phyloP scores from a whole-genome alignment of 148 eudicot species.

The Salicornia ramosissima region DNA sequence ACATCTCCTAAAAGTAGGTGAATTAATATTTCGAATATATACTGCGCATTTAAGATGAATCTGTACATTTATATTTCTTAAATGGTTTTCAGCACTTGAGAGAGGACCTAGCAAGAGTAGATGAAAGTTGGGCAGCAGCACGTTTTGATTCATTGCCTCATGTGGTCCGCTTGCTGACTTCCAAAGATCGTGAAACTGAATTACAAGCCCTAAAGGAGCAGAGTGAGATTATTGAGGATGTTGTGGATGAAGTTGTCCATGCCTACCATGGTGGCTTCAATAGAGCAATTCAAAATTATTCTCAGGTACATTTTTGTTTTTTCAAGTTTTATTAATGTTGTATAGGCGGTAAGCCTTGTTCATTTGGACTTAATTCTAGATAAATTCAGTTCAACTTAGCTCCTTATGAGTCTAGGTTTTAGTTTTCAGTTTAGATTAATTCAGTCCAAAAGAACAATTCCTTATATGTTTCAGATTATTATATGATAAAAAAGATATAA shows the following conservation, averaged over 20 bases:
- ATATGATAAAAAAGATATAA: too few species aligned
- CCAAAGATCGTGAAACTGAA: constrained; percentile 86
- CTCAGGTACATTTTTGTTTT: constrained; percentile 54
- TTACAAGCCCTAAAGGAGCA: constrained; percentile 71
- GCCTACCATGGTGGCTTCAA: constrained; percentile 96
- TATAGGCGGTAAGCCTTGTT: too few species aligned
- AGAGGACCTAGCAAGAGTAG: constrained; percentile 69
- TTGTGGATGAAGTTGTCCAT: constrained; percentile 97
- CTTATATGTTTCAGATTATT: too few species aligned
- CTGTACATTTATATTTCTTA: neutral
- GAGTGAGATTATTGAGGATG: constrained; percentile 90
- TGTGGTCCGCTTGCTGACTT: constrained; percentile 87
- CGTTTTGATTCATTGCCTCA: constrained; percentile 95
- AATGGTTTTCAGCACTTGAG: constrained; percentile 54
- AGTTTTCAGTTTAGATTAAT: too few species aligned
- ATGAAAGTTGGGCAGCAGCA: constrained; percentile 89
- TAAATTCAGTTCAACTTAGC: too few species aligned
- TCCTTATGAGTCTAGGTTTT: too few species aligned
- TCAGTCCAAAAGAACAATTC: too few species aligned
- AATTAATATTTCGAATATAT: neutral
- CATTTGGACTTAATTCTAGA: too few species aligned
- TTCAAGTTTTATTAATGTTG: too few species aligned
- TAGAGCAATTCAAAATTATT: constrained; percentile 98
- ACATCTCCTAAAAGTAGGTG: too few species aligned
- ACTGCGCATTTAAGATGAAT: constrained; percentile 11